Percentiles rank a stretch among this genome's conserved stretches.
Evolutionary conservation across 306 rosid genomes (phyloP).

Genomic region (Malus sylvestris): DNA sequence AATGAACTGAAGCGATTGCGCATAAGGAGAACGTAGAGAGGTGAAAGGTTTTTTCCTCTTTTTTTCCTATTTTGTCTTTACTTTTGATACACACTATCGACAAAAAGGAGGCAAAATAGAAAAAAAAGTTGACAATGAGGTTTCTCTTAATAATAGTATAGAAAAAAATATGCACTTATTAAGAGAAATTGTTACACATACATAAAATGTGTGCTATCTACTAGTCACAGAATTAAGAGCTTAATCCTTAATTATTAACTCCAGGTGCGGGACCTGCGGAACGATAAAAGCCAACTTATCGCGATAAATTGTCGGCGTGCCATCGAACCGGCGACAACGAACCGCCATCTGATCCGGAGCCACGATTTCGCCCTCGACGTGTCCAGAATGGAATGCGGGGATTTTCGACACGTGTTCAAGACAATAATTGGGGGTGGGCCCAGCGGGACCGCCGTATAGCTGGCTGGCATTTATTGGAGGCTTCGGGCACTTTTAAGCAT

Average conservation of each 20-base stretch:
- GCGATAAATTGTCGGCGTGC: constrained; percentile 66
- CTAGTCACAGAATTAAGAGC: background rate
- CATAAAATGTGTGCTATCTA: no score
- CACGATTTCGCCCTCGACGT: constrained; percentile 20
- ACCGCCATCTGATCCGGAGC: background rate
- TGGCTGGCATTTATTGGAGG: constrained; percentile 55
- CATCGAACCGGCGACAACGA: constrained; percentile 3
- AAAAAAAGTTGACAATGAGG: no score
- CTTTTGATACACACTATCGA: no score
- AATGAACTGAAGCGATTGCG: no score
- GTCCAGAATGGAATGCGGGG: background rate
- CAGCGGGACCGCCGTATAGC: constrained; percentile 7
- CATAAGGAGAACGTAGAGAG: no score
- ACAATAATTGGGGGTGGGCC: constrained; percentile 20
- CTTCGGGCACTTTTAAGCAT: background rate
- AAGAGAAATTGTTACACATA: no score
- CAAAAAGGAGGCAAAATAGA: no score
- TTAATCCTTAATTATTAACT: background rate
- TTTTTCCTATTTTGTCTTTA: no score
- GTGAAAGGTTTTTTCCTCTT: fast-evolving
- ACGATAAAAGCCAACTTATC: constrained; percentile 3
- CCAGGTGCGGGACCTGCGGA: background rate
- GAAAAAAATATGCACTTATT: no score
- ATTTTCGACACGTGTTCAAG: constrained; percentile 5
- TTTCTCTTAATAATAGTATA: no score